Evolutionary conservation across 306 rosid species (phyloP), one percentile per base, ranked within the genome.

Genomic region (Malus sylvestris): DNA sequence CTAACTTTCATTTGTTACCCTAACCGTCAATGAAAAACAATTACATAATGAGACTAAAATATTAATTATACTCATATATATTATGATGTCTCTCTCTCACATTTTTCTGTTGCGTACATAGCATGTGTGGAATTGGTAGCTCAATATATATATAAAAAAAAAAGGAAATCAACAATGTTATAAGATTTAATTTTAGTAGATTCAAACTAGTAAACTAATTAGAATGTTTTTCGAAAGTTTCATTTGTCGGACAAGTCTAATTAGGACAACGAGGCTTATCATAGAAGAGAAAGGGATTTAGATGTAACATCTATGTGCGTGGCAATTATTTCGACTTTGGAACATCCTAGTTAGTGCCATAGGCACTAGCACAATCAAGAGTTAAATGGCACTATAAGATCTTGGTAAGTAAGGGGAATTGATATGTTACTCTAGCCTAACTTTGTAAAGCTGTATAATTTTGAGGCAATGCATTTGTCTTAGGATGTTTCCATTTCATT

Each of bases 261-360:
- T 27, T 61, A 33, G 29, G 69, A 77, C 68, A 59, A 45, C 12
- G 14, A 68, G 38, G 32, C 59, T 40, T 59, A 70, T 70, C 46
- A 70, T 14, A 70, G 67, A 85, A 76, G 68, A 68, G 79, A 74
- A 80, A 72, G 38, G 76, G 67, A 58, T 15, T 58, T 33, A 42
- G 82, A 85, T 76, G 82, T 68, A 53, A 76, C 78, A 67, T 70
- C 51, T 33, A 79, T 73, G 87, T 67, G 30, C 69, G 30, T 68
- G 75, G 72, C 82, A 85, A 86, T 87, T 84, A 74, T 76, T 81
- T 79, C 68, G 42, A 62, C 71, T 83, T 80, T 85, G 82, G 83
- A 85, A 71, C 88, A 80, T 75, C 81, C 57, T 72, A 40, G 80
- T 67, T 88, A 87, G 85, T 91, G 96, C 80, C 80, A 15, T 12